phyloP scores from a whole-genome alignment of 495 filamentous ascomycete genomes.

The Hypoxylon lienhwacheense region DNA sequence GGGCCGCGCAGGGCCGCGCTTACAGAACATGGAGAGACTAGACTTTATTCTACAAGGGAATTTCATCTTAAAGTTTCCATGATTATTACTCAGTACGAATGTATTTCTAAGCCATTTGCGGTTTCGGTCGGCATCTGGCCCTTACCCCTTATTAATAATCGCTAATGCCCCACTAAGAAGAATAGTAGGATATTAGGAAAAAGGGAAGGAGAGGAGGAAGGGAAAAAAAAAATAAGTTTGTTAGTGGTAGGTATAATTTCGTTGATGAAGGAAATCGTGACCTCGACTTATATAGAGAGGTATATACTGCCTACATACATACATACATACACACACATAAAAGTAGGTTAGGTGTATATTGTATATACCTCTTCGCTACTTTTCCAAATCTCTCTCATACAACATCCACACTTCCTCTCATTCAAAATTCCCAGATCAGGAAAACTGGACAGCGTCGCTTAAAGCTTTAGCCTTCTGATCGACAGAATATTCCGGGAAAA shows the following conservation, averaged over 20 bases:
- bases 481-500: slow-evolving; percentile 9
- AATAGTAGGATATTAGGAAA: slow-evolving; percentile 4
- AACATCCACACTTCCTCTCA: background rate
- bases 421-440: slow-evolving; percentile 15
- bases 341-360: background rate
- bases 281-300: slow-evolving; percentile 7
- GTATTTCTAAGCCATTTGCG: slow-evolving; percentile 36
- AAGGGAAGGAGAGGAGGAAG: slow-evolving; percentile 2
- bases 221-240: slow-evolving; percentile 6
- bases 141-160: slow-evolving; percentile 25
- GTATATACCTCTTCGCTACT: slow-evolving; percentile 1
- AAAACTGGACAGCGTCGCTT: slow-evolving; percentile 19
- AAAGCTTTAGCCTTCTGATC: slow-evolving; percentile 10
- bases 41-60: background rate
- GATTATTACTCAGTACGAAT: slow-evolving; percentile 20
- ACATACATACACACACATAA: background rate
- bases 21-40: slow-evolving; percentile 5
- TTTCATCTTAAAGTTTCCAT: slow-evolving; percentile 7
- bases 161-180: slow-evolving; percentile 22
- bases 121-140: slow-evolving; percentile 31
- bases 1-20: slow-evolving; percentile 20
- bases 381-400: slow-evolving; percentile 6
- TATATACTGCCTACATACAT: background rate
- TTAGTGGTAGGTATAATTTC: slow-evolving; percentile 4
- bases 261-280: background rate